Evolutionary conservation across 371 early-diverging fungal species (phyloP), one percentile per base, ranked within the genome.

Genomic region (Fennellomyces sp.): DNA sequence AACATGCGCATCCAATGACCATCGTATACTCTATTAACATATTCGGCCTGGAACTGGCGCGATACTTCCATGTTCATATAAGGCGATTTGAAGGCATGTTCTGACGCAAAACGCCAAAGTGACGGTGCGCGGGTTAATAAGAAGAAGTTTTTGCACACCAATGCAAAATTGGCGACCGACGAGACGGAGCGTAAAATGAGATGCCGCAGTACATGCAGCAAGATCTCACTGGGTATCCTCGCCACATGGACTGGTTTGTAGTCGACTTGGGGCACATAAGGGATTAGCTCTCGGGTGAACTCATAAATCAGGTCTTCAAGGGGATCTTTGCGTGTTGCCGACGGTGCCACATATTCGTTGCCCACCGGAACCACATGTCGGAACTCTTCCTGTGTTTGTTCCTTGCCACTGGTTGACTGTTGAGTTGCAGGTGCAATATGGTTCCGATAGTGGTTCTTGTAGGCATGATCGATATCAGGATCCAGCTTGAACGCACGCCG

Each of bases 81-180:
- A 2, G 75, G 80, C 11, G 63, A 28, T 55, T 65, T 60, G 57
- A 75, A 81, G 0, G 76, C 72, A 29, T 75, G 65, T 35, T 76
- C 73, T 64, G 85, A 85, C 5, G 80, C 73, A 49, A 64, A 79
- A 51, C 81, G 76, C 90, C 90, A 89, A 0, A 87, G 55, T 1
- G 81, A 69, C 31, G 72, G 70, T 15, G 82, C 75, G 33, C 76
- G 62, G 5, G 78, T 81, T 6, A 78, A 59, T 27, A 80, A 57
- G 28, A 78, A 80, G 53, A 89, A 82, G 25, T 74, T 76, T 52
- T 82, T 82, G 61, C 86, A 87, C 0, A 75, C 81, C 35, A 82
- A 60, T 11, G 87, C 80, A 58, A 86, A 68, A 21, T 64, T 60
- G n/a, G 72, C 67, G 17, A 85, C 58, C 23, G 80, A 61, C 0